A percentile compares a stretch with the other conserved stretches of the same genome.
phyloP scores from a whole-genome alignment of 257 asterid genomes.

The Dorcoceras hygrometricum region DNA sequence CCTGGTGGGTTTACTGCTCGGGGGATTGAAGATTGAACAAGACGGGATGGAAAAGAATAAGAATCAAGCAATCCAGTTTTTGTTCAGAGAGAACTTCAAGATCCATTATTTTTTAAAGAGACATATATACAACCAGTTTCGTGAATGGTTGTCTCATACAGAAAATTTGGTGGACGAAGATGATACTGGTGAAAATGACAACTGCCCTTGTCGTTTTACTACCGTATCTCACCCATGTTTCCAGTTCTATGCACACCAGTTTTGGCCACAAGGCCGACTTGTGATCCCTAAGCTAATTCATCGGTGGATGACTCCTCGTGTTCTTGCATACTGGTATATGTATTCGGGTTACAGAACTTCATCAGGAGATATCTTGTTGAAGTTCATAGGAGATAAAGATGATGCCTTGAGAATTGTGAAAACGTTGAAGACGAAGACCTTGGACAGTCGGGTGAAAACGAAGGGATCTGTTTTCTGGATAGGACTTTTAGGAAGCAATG shows the following conservation, averaged over 20 bases:
- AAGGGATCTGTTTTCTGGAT: slow-evolving; percentile 70
- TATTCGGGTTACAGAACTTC: slow-evolving; percentile 75
- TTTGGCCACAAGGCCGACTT: slow-evolving; percentile 57
- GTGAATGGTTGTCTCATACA: slow-evolving; percentile 61
- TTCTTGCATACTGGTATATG: slow-evolving; percentile 97
- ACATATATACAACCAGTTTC: slow-evolving; percentile 59
- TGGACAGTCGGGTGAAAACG: slow-evolving; percentile 54
- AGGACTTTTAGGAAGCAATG: slow-evolving; percentile 72
- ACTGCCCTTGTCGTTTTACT: slow-evolving; percentile 44
- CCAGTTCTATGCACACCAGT: slow-evolving; percentile 71
- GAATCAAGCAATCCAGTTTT: slow-evolving; percentile 44
- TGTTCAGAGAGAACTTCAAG: slow-evolving; percentile 49
- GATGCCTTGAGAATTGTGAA: slow-evolving; percentile 51
- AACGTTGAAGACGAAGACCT: slow-evolving; percentile 46
- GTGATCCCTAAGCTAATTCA: slow-evolving; percentile 76
- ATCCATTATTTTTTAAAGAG: slow-evolving; percentile 53
- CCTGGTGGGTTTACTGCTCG: slow-evolving; percentile 67
- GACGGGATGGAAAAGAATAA: slow-evolving; percentile 43
- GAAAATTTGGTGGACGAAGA: slow-evolving; percentile 28
- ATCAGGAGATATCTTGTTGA: slow-evolving; percentile 77
- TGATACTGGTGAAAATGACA: slow-evolving; percentile 22
- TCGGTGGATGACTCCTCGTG: slow-evolving; percentile 85
- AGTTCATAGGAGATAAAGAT: slow-evolving; percentile 57
- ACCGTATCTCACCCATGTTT: slow-evolving; percentile 63
- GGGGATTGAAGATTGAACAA: slow-evolving; percentile 55